A percentile compares a stretch with the other conserved stretches of the same genome.
Evolutionary conservation across 495 filamentous ascomycete genomes (phyloP).

Genomic region (Aspergillus carlsbadensis): DNA sequence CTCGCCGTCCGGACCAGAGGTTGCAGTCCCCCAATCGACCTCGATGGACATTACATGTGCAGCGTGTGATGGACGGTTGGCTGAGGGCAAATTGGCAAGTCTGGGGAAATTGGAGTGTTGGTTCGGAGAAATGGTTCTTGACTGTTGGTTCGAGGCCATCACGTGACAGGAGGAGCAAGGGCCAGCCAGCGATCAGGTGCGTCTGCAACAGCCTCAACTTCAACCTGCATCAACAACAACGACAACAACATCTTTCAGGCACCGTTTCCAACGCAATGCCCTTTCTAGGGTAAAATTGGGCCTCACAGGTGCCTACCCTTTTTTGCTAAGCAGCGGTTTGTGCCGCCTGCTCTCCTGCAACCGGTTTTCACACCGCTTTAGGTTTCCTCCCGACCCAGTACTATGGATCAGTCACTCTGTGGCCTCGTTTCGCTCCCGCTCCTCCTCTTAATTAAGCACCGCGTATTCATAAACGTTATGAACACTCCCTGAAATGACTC

Average conservation of each 20-base stretch:
- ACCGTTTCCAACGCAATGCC: not conserved
- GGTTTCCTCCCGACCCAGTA: slow-evolving; percentile 26
- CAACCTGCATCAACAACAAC: slow-evolving; percentile 8
- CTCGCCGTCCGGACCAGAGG: slow-evolving; percentile 81
- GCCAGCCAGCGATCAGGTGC: slow-evolving; percentile 1
- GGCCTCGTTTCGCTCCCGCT: slow-evolving; percentile 13
- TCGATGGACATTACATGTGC: slow-evolving; percentile 87
- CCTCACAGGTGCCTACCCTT: not conserved
- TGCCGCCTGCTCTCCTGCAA: not conserved
- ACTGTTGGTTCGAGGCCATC: not conserved
- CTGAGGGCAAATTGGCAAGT: not conserved
- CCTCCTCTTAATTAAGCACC: slow-evolving; percentile 12
- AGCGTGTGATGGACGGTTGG: not conserved
- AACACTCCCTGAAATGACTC: slow-evolving; percentile 3
- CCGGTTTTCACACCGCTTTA: slow-evolving; percentile 26
- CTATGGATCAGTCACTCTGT: slow-evolving; percentile 18
- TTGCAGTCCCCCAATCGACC: slow-evolving; percentile 91
- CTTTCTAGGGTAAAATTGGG: not conserved
- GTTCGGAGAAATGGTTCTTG: too few species aligned
- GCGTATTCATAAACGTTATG: slow-evolving; percentile 9
- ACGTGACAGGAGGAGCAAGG: slow-evolving; percentile 8
- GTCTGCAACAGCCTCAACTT: slow-evolving; percentile 6
- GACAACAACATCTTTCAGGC: slow-evolving; percentile 1
- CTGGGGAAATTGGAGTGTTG: not conserved
- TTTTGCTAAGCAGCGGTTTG: not conserved